Percentiles rank a stretch among this genome's conserved stretches.
Conservation (phyloP, 75 land plant species). For the Pseudotsuga menziesii region DNA sequence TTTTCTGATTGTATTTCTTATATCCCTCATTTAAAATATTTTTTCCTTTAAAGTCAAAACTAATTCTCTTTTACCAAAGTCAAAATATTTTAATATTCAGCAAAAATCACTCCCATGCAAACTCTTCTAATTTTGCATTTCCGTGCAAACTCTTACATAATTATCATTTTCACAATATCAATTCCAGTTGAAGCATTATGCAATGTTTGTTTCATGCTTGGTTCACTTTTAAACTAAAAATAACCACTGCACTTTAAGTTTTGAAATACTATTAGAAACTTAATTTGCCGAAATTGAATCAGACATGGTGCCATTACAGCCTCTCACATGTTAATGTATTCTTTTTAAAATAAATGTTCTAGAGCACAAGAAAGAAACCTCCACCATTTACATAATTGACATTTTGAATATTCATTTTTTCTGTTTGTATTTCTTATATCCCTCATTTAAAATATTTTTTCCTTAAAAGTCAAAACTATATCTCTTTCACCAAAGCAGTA, state of each 20-base stretch:
- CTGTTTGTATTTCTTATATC: too few species aligned
- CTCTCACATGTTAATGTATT: background rate
- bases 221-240: background rate
- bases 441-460: too few species aligned
- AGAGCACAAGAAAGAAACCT: conserved; percentile 36
- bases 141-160: background rate
- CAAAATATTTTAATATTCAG: too few species aligned
- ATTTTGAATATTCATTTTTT: too few species aligned
- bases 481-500: too few species aligned
- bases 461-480: too few species aligned
- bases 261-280: background rate
- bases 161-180: background rate
- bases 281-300: background rate
- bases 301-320: background rate
- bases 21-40: too few species aligned
- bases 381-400: conserved; percentile 17
- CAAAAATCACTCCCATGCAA: too few species aligned
- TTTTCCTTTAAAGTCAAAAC: too few species aligned
- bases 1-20: too few species aligned
- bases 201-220: background rate
- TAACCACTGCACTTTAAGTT: background rate
- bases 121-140: too few species aligned
- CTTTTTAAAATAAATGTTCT: background rate
- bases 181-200: background rate
- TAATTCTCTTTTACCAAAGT: too few species aligned